Conservation (phyloP, 192 early-diverging fungal genomes). For the Coemansia sp. region DNA sequence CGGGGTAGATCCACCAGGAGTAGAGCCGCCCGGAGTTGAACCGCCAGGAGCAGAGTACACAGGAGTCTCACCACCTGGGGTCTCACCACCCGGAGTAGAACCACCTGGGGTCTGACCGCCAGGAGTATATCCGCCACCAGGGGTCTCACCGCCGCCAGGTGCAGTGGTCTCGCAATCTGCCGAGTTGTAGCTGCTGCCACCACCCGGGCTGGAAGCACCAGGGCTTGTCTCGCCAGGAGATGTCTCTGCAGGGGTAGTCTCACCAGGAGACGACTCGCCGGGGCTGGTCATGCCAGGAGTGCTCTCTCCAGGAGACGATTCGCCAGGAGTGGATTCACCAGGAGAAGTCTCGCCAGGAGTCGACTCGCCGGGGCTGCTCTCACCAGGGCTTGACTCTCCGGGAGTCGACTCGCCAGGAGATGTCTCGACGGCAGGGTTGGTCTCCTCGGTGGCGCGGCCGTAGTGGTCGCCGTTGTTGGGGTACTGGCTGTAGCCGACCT, state of each 20-base stretch:
- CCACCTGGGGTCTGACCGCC: no score
- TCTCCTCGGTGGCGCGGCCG: constrained; percentile 35
- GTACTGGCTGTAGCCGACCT: constrained; percentile 17
- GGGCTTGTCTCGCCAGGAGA: no score
- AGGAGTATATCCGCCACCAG: no score
- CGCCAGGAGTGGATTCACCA: no score
- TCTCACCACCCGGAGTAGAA: no score
- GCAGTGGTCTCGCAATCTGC: no score
- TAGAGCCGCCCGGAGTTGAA: not conserved
- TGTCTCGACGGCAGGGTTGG: constrained; percentile 14
- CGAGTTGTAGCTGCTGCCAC: no score
- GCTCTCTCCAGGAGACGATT: not conserved
- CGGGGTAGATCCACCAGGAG: not conserved
- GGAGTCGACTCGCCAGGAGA: not conserved
- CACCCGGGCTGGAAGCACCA: no score
- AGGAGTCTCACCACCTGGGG: no score
- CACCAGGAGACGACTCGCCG: constrained; percentile 3
- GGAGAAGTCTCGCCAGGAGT: constrained; percentile 13
- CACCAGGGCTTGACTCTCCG: not conserved
- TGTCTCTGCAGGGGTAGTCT: constrained; percentile 8
- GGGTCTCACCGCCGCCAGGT: no score
- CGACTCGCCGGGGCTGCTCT: not conserved
- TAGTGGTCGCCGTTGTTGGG: constrained; percentile 25
- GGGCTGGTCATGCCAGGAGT: not conserved
- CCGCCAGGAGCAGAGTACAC: no score